Evolutionary conservation across 805 yeast species (phyloP).

Genomic region (Candida ascalaphidarum): DNA sequence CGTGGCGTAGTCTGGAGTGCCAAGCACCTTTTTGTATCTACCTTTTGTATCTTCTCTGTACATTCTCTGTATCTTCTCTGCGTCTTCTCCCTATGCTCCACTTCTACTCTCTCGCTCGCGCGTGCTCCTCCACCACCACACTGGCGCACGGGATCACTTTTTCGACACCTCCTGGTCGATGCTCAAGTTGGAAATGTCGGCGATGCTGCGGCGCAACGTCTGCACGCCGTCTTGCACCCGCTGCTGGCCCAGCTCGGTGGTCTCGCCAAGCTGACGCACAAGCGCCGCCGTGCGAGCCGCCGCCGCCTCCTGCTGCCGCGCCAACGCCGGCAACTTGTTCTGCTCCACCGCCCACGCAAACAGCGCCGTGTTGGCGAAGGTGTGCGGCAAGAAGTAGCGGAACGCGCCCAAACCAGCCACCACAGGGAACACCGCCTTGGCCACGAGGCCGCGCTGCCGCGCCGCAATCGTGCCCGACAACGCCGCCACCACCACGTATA

Average conservation of each 20-base stretch:
- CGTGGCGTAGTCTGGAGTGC: too few relatives aligned
- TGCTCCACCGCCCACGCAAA: constrained; percentile 57
- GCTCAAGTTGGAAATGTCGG: constrained; percentile 59
- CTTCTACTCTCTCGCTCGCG: background rate
- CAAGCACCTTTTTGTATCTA: too few relatives aligned
- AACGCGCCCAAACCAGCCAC: constrained; percentile 57
- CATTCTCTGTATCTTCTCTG: too few relatives aligned
- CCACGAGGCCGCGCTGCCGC: constrained; percentile 52
- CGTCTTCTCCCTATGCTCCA: constrained; percentile 1
- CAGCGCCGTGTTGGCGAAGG: constrained; percentile 51
- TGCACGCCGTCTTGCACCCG: constrained; percentile 26
- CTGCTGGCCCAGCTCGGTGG: constrained; percentile 30
- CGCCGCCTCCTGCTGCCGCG: constrained; percentile 49
- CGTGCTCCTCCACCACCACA: background rate
- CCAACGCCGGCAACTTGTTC: constrained; percentile 52
- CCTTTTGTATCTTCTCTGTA: too few relatives aligned
- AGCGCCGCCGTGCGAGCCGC: constrained; percentile 37
- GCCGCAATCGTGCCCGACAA: constrained; percentile 68
- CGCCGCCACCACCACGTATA: constrained; percentile 61
- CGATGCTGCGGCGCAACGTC: constrained; percentile 35
- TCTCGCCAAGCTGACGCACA: constrained; percentile 33
- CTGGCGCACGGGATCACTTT: constrained; percentile 16
- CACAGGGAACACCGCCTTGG: constrained; percentile 51
- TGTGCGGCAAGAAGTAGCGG: constrained; percentile 61
- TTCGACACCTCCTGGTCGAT: constrained; percentile 52